Conservation (phyloP, 2,329 filamentous ascomycete genomes). For the Aspergillus sclerotialis region DNA sequence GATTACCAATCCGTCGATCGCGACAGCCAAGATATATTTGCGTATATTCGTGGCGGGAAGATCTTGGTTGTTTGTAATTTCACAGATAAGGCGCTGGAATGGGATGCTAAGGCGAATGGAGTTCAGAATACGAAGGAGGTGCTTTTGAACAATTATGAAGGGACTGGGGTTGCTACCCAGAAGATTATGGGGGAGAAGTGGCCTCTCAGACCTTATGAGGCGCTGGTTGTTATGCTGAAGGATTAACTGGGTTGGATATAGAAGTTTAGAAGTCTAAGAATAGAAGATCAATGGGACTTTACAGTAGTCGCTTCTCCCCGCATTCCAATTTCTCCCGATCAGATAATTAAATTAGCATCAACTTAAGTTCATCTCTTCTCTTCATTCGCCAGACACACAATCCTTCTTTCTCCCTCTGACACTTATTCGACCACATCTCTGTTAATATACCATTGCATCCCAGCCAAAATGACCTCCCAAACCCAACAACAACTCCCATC, state of each 20-base stretch:
- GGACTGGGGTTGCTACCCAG: background rate
- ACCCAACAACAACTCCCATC: slow-evolving; percentile 11
- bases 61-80: slow-evolving; percentile 25
- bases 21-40: slow-evolving; percentile 49
- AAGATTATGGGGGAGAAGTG: background rate
- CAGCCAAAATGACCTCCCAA: background rate
- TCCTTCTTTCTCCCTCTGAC: slow-evolving; percentile 14
- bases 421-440: slow-evolving; percentile 28
- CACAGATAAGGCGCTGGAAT: slow-evolving; percentile 24
- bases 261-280: background rate
- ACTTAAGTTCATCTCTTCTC: too few relatives aligned
- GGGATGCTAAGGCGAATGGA: slow-evolving; percentile 24
- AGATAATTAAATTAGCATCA: too few relatives aligned
- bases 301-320: too few relatives aligned
- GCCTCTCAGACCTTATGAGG: background rate
- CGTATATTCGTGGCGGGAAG: slow-evolving; percentile 43
- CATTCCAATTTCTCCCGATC: too few relatives aligned
- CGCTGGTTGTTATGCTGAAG: slow-evolving; percentile 1
- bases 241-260: background rate
- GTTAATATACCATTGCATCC: too few relatives aligned
- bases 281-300: too few relatives aligned
- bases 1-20: slow-evolving; percentile 51
- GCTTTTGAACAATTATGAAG: slow-evolving; percentile 1
- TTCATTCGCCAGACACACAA: too few relatives aligned
- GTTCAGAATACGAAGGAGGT: slow-evolving; percentile 14